Evolutionary conservation across 2,329 filamentous ascomycete species (phyloP), one percentile per base, ranked within the genome.

Genomic region (Beauveria sp.): DNA sequence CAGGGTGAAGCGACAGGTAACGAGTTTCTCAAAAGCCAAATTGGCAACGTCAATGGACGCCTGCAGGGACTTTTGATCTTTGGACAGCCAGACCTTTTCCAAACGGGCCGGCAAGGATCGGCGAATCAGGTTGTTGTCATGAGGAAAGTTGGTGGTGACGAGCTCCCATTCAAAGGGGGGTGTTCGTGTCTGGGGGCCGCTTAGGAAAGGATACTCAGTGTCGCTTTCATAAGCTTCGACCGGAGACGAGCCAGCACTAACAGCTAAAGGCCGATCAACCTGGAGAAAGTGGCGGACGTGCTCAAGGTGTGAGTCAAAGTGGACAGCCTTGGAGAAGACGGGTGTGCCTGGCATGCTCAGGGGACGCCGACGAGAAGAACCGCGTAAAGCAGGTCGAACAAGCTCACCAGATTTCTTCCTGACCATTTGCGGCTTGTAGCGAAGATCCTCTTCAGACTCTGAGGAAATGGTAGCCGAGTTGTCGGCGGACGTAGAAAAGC

Each of bases 371-470:
- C 85, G 84, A n/a, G 89, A 90, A 14, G 90, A 81, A 45, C 88
- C 86, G 56, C 95, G 87, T 57, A 99, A 83, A 22, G 95, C 95
- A 14, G 95, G 95, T 68, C 95, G 88, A 62, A 99, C 95, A 42
- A 99, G 82, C 76, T 99, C 95, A 40, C 95, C 95, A 45, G 95
- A 98, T 81, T 99, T 99, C 79, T 99, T 99, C 69, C 95, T 87
- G 12, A 99, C 87, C 86, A 98, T 96, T 59, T 87, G 86, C n/a
- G 93, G 92, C 76, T 95, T 96, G 68, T 78, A 80, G 65, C 72
- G 74, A 63, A 82, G 68, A 61, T 87, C 77, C 73, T 85, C 76
- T 70, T 81, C 87, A 66, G 75, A 86, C 63, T 90, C 86, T 54
- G 87, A 85, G 1, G 84, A 86, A 9, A 71, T 74, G 2, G 77